Conservation (phyloP, 1,139 yeast genomes). For the Martiniozyma asiatica region DNA sequence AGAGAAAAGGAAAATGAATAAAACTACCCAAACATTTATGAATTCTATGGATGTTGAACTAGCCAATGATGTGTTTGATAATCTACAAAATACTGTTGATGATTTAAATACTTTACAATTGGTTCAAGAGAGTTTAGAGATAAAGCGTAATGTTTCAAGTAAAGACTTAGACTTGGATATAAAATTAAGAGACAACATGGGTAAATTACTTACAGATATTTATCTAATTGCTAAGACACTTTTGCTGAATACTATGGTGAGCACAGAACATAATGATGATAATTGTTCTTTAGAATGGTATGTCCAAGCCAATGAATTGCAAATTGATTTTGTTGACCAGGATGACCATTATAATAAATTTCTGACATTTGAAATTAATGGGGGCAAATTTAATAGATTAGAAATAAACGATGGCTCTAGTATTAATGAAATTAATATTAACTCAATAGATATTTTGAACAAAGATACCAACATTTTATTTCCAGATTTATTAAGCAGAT, state of each 20-base stretch:
- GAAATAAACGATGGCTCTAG: slow-evolving; percentile 56
- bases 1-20: slow-evolving; percentile 40
- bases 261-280: slow-evolving; percentile 23
- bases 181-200: slow-evolving; percentile 13
- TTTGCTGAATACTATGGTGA: slow-evolving; percentile 33
- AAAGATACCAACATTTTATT: slow-evolving; percentile 47
- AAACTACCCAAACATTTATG: slow-evolving; percentile 34
- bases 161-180: slow-evolving; percentile 22
- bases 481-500: slow-evolving; percentile 46
- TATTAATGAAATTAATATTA: slow-evolving; percentile 44
- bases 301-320: slow-evolving; percentile 74
- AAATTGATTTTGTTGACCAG: slow-evolving; percentile 69
- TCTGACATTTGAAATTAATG: slow-evolving; percentile 58
- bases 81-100: slow-evolving; percentile 34
- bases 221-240: slow-evolving; percentile 59
- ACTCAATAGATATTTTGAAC: slow-evolving; percentile 61
- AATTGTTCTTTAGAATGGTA: slow-evolving; percentile 11
- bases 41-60: slow-evolving; percentile 36
- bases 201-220: slow-evolving; percentile 37
- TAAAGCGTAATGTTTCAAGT: slow-evolving; percentile 21
- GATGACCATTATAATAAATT: slow-evolving; percentile 24
- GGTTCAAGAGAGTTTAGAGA: slow-evolving; percentile 35
- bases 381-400: slow-evolving; percentile 48
- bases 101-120: slow-evolving; percentile 22
- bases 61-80: slow-evolving; percentile 57